These are phyloP conservation scores for Pascua guehoae DNA, from an alignment of 1,284 basidiomycete genomes.

Conservation along the genomic window DNA sequence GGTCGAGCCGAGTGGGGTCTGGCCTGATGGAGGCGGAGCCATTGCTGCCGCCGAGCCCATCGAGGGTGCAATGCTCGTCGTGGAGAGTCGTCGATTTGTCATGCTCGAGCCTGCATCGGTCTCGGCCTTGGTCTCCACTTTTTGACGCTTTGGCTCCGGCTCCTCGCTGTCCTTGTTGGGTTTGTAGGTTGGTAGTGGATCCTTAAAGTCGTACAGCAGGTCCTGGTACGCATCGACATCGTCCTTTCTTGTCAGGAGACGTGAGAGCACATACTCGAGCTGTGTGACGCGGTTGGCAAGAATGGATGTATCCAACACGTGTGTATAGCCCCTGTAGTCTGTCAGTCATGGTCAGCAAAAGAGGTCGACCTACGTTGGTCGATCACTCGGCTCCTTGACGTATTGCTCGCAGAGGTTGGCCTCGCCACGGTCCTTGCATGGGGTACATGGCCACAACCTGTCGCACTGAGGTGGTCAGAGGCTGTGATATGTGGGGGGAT, in stretches of 20 bases:
- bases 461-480: slow-evolving; percentile 7
- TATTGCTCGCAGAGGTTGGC: slow-evolving; percentile 20
- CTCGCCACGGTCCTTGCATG: slow-evolving; percentile 22
- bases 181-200: slow-evolving; percentile 14
- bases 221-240: slow-evolving; percentile 13
- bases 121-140: too few species aligned
- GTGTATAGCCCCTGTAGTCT: slow-evolving; percentile 24
- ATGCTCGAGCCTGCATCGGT: too few species aligned
- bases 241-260: slow-evolving; percentile 14
- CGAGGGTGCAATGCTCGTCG: too few species aligned
- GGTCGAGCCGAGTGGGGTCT: too few species aligned
- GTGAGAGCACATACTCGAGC: slow-evolving; percentile 20
- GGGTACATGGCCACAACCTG: slow-evolving; percentile 19
- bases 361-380: slow-evolving; percentile 13
- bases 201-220: slow-evolving; percentile 15
- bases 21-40: too few species aligned
- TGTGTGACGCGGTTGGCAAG: slow-evolving; percentile 22
- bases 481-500: too few species aligned
- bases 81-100: too few species aligned
- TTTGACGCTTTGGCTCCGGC: not conserved
- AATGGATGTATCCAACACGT: slow-evolving; percentile 23
- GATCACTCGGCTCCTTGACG: slow-evolving; percentile 18
- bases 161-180: slow-evolving; percentile 11
- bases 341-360: slow-evolving; percentile 2
- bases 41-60: too few species aligned